Evolutionary conservation across 805 yeast species (phyloP).

Genomic region (Scheffersomyces coipomensis): DNA sequence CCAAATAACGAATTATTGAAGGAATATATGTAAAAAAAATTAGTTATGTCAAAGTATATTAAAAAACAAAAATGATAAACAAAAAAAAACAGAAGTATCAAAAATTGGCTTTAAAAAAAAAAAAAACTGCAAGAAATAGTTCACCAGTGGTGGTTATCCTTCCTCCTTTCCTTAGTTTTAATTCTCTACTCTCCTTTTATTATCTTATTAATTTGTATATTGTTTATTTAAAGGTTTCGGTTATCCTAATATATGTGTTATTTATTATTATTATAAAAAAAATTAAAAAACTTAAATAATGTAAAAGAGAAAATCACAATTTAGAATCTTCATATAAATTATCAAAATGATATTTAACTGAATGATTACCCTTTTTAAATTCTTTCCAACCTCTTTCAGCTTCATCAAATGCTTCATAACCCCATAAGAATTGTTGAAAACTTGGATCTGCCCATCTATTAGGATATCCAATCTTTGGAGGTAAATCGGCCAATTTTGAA

Average conservation of each 20-base stretch:
- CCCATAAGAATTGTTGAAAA: slow-evolving; percentile 23
- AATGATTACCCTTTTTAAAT: slow-evolving; percentile 6
- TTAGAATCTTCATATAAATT: slow-evolving; percentile 8
- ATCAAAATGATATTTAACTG: slow-evolving; percentile 4
- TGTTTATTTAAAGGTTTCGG: too few relatives aligned
- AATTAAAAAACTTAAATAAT: neutral
- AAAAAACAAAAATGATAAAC: too few relatives aligned
- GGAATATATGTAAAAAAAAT: slow-evolving; percentile 1
- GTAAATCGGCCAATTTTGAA: slow-evolving; percentile 8
- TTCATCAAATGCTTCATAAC: slow-evolving; percentile 22
- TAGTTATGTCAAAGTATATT: neutral
- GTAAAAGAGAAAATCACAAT: neutral
- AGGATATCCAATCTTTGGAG: slow-evolving; percentile 18
- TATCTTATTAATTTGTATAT: too few relatives aligned
- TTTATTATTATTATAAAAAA: too few relatives aligned
- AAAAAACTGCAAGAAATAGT: too few relatives aligned
- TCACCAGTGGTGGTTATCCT: too few relatives aligned
- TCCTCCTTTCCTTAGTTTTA: too few relatives aligned
- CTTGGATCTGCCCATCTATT: slow-evolving; percentile 24
- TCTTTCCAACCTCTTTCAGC: slow-evolving; percentile 16
- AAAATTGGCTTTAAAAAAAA: too few relatives aligned
- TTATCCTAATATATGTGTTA: too few relatives aligned
- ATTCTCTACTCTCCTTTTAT: too few relatives aligned
- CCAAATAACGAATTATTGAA: slow-evolving; percentile 10
- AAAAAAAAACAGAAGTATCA: neutral